These are phyloP conservation scores for Pichia sp. DNA, from an alignment of 1,139 yeast species.

Conservation along the genomic window DNA sequence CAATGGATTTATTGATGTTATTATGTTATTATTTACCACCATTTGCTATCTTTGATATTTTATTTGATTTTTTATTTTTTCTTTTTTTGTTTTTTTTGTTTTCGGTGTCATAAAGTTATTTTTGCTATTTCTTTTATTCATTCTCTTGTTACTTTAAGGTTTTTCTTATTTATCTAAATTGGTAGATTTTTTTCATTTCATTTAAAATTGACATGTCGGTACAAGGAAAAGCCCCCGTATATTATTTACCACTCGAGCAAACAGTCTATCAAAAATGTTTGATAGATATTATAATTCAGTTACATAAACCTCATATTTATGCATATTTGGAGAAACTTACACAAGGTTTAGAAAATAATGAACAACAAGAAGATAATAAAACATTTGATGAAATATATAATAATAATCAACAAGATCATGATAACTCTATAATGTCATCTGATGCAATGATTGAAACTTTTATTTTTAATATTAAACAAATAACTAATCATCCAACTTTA, in stretches of 20 bases:
- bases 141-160: not conserved
- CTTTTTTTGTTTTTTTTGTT: no score
- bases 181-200: not conserved
- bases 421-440: constrained; percentile 20
- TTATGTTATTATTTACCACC: no score
- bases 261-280: constrained; percentile 52
- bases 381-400: not conserved
- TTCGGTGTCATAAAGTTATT: no score
- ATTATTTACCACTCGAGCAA: constrained; percentile 49
- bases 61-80: no score
- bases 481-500: constrained; percentile 60
- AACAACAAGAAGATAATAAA: not conserved
- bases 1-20: no score
- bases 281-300: constrained; percentile 44
- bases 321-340: constrained; percentile 22
- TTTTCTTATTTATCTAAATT: not conserved
- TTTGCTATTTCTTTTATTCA: no score
- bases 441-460: constrained; percentile 37
- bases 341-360: no score
- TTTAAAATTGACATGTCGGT: not conserved
- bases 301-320: constrained; percentile 37
- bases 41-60: no score
- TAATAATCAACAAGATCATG: not conserved
- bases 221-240: constrained; percentile 29
- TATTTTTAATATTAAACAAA: constrained; percentile 43